phyloP scores from a whole-genome alignment of 345 rosid species.

The Geranium brycei region DNA sequence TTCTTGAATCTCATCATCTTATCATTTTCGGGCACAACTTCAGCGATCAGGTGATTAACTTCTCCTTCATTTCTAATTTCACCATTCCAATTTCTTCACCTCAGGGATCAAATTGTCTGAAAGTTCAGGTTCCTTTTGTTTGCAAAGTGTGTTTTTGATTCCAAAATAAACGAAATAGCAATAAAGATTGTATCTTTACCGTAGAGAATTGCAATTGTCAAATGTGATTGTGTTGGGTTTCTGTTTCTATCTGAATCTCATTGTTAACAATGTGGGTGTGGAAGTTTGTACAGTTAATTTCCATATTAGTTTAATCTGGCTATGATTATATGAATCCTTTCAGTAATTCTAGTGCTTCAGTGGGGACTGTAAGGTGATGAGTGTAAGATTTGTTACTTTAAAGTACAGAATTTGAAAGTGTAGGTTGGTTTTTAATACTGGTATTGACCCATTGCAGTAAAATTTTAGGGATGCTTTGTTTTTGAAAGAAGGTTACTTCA shows the following conservation, averaged over 20 bases:
- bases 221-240: background rate
- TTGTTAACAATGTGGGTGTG: background rate
- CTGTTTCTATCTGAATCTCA: background rate
- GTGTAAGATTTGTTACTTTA: background rate
- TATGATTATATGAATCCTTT: background rate
- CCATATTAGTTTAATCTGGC: too few relatives aligned
- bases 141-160: too few relatives aligned
- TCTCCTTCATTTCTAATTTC: background rate
- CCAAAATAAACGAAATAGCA: background rate
- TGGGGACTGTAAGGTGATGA: background rate
- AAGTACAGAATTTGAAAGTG: too few relatives aligned
- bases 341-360: background rate
- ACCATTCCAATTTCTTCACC: background rate
- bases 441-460: too few relatives aligned
- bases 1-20: constrained; percentile 24
- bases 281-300: too few relatives aligned
- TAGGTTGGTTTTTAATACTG: too few relatives aligned
- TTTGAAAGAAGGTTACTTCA: background rate
- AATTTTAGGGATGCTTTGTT: background rate
- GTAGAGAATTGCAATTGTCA: background rate
- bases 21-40: constrained; percentile 17
- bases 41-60: constrained; percentile 39
- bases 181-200: background rate
- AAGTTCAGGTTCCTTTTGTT: background rate
- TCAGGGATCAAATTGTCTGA: background rate